Evolutionary conservation across 768 basidiomycete species (phyloP).

Genomic region (Termitomyces sp.): DNA sequence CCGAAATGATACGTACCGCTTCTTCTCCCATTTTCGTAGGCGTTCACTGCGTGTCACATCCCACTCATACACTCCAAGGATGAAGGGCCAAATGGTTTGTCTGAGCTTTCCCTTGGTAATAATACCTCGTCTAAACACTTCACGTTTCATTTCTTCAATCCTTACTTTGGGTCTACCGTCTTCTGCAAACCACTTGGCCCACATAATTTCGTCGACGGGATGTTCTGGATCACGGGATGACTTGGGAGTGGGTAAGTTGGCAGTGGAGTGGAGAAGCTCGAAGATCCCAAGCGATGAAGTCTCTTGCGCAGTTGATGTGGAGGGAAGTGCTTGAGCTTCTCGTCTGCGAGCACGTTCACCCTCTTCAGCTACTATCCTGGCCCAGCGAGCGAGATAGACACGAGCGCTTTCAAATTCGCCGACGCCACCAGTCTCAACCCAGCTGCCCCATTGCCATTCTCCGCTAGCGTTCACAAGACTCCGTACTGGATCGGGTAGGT

Average conservation of each 20-base stretch:
- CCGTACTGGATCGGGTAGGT: constrained; percentile 91
- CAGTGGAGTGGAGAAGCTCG: constrained; percentile 75
- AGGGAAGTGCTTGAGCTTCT: constrained; percentile 70
- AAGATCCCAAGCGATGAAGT: constrained; percentile 81
- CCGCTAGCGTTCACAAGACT: constrained; percentile 88
- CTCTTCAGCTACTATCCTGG: constrained; percentile 95
- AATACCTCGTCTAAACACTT: constrained; percentile 79
- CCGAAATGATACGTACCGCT: constrained; percentile 39
- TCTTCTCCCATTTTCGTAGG: constrained; percentile 54
- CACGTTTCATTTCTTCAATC: constrained; percentile 66
- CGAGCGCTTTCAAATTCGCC: constrained; percentile 96
- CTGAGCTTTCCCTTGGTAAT: constrained; percentile 50
- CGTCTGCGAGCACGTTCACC: constrained; percentile 84
- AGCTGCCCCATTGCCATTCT: constrained; percentile 90
- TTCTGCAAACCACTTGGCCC: constrained; percentile 75
- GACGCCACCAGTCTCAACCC: constrained; percentile 90
- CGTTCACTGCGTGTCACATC: constrained; percentile 61
- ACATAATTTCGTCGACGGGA: constrained; percentile 71
- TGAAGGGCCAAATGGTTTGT: constrained; percentile 84
- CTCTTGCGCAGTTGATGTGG: constrained; percentile 55
- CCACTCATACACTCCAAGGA: constrained; percentile 86
- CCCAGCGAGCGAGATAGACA: constrained; percentile 96
- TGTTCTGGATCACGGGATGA: constrained; percentile 76
- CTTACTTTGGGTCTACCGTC: constrained; percentile 66
- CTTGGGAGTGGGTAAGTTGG: constrained; percentile 79